Conservation (phyloP, 768 basidiomycete genomes). For the Rhodotorula diobovata region DNA sequence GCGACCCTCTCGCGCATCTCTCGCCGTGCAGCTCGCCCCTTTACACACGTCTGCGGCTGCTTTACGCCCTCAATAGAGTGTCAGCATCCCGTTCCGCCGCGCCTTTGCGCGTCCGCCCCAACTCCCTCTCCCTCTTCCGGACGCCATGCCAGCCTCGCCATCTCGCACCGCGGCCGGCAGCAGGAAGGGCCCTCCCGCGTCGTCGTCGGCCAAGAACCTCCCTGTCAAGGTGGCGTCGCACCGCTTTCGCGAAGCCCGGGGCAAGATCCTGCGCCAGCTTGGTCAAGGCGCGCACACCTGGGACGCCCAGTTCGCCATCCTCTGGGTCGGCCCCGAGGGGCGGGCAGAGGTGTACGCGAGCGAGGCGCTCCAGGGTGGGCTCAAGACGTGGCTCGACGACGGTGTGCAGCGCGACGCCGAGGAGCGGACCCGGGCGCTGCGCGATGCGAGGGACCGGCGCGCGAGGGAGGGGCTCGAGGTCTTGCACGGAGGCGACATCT, state of each 20-base stretch:
- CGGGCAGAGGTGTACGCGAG: constrained; percentile 48
- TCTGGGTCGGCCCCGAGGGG: constrained; percentile 48
- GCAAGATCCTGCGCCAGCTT: constrained; percentile 47
- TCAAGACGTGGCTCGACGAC: constrained; percentile 39
- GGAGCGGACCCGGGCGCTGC: not conserved
- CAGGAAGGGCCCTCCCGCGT: not conserved
- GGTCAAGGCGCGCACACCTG: constrained; percentile 49
- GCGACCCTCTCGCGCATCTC: not conserved
- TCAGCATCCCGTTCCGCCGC: too few relatives aligned
- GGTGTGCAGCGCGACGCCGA: constrained; percentile 23
- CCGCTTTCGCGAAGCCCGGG: constrained; percentile 38
- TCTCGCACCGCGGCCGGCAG: not conserved
- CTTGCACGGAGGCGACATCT: constrained; percentile 33
- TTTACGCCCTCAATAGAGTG: not conserved
- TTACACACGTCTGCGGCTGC: too few relatives aligned
- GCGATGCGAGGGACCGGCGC: constrained; percentile 29
- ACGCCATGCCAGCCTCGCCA: not conserved
- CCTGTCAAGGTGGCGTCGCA: not conserved
- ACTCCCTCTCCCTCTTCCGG: too few relatives aligned
- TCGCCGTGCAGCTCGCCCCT: too few relatives aligned
- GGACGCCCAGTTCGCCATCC: constrained; percentile 49
- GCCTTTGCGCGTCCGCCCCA: too few relatives aligned
- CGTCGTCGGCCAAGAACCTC: not conserved
- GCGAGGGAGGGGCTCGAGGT: not conserved
- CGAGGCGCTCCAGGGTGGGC: constrained; percentile 45